These are phyloP conservation scores for Balakata baccata DNA, from an alignment of 345 rosid genomes.

Conservation along the genomic window DNA sequence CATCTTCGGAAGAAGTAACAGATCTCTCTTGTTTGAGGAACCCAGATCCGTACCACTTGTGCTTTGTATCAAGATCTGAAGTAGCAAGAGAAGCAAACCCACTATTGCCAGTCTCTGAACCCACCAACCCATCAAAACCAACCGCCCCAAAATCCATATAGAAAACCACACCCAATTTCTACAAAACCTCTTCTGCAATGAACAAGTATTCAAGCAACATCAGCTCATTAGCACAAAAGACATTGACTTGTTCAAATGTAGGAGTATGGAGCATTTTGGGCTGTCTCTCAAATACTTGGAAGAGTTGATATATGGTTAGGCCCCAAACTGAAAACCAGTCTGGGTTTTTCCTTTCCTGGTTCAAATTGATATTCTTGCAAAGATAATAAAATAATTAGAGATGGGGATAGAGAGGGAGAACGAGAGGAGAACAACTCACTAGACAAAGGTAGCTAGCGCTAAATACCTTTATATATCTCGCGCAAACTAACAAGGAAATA, in stretches of 20 bases:
- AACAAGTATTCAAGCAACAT: constrained; percentile 16
- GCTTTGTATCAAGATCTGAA: constrained; percentile 52
- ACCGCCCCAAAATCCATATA: constrained; percentile 53
- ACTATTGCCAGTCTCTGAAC: constrained; percentile 28
- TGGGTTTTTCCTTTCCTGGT: neutral
- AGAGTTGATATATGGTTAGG: neutral
- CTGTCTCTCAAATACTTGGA: neutral
- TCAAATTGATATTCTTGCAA: neutral
- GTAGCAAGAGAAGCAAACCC: constrained; percentile 31
- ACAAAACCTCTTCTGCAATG: constrained; percentile 14
- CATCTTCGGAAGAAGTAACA: constrained; percentile 30
- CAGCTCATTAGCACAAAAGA: constrained; percentile 8
- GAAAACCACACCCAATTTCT: constrained; percentile 16
- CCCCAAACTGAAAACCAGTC: no score
- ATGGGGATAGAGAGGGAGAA: constrained; percentile 5
- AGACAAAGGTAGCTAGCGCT: constrained; percentile 20
- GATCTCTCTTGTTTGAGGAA: constrained; percentile 53
- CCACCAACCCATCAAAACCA: constrained; percentile 46
- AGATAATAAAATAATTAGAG: constrained; percentile 36
- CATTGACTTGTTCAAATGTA: constrained; percentile 9
- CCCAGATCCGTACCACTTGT: constrained; percentile 59
- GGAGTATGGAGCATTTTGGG: constrained; percentile 18
- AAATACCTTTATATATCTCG: constrained; percentile 21
- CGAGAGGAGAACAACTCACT: constrained; percentile 11
- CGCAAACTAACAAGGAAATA: constrained; percentile 1